These are phyloP conservation scores for Neurospora sp. DNA, from an alignment of 495 filamentous ascomycete species.

Conservation along the genomic window DNA sequence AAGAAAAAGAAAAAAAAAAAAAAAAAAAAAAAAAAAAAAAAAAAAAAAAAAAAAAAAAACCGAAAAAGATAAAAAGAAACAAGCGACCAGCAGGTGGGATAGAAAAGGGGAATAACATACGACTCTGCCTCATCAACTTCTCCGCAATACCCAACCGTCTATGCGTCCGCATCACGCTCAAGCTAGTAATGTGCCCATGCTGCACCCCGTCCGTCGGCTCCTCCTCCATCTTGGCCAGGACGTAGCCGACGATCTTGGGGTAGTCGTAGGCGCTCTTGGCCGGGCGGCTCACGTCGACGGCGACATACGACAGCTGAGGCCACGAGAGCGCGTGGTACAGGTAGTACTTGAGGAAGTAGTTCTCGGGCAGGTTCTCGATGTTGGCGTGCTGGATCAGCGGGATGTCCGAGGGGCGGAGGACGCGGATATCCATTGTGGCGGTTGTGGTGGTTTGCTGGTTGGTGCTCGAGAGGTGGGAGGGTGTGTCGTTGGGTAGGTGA, in stretches of 20 bases:
- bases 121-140: slow-evolving; percentile 91
- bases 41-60: not conserved
- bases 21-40: not conserved
- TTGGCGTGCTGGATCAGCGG: slow-evolving; percentile 96
- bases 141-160: slow-evolving; percentile 83
- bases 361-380: slow-evolving; percentile 97
- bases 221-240: slow-evolving; percentile 99
- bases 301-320: slow-evolving; percentile 94
- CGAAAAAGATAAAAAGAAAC: slow-evolving; percentile 10
- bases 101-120: slow-evolving; percentile 43
- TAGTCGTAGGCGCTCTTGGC: slow-evolving; percentile 72
- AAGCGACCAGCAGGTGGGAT: no score
- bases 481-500: not conserved
- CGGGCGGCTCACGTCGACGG: slow-evolving; percentile 77
- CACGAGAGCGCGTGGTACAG: slow-evolving; percentile 97
- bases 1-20: not conserved
- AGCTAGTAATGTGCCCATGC: slow-evolving; percentile 91
- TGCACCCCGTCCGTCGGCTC: slow-evolving; percentile 83
- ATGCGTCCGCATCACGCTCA: slow-evolving; percentile 96
- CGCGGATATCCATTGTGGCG: slow-evolving; percentile 62
- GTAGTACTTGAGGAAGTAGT: slow-evolving; percentile 99
- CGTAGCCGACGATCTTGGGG: slow-evolving; percentile 97
- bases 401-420: slow-evolving; percentile 66
- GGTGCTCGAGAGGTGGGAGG: not conserved
- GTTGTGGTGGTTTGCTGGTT: not conserved